Conservation (phyloP, 2,329 filamentous ascomycete genomes). For the Arthrobotrys conoides region DNA sequence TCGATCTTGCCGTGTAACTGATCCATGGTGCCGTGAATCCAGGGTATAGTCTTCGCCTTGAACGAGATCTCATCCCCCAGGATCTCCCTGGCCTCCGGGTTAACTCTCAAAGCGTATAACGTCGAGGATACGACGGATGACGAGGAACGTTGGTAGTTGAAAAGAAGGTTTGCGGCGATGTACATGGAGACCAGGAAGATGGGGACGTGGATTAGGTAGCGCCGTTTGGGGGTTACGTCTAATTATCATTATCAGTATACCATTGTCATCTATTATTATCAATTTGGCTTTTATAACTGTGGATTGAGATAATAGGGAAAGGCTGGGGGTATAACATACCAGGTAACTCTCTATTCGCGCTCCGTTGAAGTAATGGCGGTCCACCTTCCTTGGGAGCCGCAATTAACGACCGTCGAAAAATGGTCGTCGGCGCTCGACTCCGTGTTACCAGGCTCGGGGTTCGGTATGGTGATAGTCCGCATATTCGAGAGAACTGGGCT, state of each 20-base stretch:
- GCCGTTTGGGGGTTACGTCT: conserved; percentile 68
- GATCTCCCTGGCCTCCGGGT: conserved; percentile 78
- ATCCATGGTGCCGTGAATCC: conserved; percentile 90
- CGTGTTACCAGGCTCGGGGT: not conserved
- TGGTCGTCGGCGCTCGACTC: conserved; percentile 11
- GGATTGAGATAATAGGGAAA: not conserved
- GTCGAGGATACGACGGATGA: conserved; percentile 87
- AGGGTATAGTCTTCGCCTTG: conserved; percentile 78
- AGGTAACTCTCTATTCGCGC: conserved; percentile 77
- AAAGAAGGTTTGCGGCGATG: conserved; percentile 82
- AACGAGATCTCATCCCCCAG: conserved; percentile 92
- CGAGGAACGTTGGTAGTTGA: conserved; percentile 99
- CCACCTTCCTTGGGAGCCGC: conserved; percentile 62
- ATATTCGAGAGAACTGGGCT: conserved; percentile 26
- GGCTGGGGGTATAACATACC: conserved; percentile 68
- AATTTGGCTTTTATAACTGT: too few relatives aligned
- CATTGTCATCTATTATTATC: too few relatives aligned
- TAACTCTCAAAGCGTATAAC: conserved; percentile 91
- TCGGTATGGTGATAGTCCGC: not conserved
- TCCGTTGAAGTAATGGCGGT: conserved; percentile 75
- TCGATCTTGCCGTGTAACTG: conserved; percentile 92
- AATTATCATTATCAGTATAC: not conserved
- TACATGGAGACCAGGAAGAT: conserved; percentile 80
- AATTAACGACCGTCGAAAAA: conserved; percentile 62
- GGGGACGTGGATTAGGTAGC: conserved; percentile 81